Conservation (phyloP, 306 rosid species). For the Vachellia pachyceras region DNA sequence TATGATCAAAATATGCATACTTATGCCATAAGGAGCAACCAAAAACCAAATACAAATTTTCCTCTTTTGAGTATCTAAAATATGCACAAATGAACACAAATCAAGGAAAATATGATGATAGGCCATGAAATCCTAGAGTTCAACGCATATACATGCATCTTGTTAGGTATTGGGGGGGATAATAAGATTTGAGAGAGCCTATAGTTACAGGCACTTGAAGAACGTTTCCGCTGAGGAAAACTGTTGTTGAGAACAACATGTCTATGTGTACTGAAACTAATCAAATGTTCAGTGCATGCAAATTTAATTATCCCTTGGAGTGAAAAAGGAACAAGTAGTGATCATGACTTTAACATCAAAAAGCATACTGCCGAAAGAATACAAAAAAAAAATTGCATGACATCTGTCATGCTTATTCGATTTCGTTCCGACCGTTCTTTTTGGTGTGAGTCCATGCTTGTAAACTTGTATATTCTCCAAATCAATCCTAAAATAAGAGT, state of each 20-base stretch:
- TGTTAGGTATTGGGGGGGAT: background rate
- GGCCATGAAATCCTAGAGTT: no score
- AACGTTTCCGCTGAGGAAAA: slow-evolving; percentile 21
- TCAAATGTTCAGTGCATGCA: background rate
- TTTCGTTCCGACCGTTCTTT: background rate
- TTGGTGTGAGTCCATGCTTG: background rate
- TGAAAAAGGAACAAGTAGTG: background rate
- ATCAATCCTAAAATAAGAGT: background rate
- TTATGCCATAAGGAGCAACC: no score
- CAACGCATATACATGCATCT: background rate
- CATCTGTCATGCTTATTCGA: background rate
- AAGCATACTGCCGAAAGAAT: no score
- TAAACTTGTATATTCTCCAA: background rate
- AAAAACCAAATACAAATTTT: no score
- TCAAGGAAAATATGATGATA: no score
- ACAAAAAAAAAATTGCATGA: no score
- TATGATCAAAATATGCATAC: no score
- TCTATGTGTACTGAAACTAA: background rate
- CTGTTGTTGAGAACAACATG: background rate
- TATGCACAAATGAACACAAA: no score
- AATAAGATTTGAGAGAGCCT: background rate
- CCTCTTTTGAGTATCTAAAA: no score
- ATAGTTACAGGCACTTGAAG: background rate
- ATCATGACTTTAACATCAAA: background rate
- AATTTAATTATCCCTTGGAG: background rate